Conservation (phyloP, 306 rosid species). For the Psophocarpus tetragonolobus region DNA sequence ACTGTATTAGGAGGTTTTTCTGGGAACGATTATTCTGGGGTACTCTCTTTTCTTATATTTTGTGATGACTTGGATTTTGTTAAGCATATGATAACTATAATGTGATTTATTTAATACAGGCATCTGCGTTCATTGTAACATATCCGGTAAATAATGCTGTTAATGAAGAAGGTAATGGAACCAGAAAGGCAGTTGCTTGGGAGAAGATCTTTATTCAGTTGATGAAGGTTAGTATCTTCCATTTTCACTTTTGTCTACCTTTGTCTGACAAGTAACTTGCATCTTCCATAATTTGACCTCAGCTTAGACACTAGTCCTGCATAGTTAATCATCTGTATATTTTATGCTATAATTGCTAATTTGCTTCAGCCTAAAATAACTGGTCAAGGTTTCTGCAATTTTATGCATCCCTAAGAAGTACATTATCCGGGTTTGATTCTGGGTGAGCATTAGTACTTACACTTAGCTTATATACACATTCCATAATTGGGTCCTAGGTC, state of each 20-base stretch:
- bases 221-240: slow-evolving; percentile 69
- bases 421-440: slow-evolving; percentile 12
- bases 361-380: slow-evolving; percentile 24
- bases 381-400: slow-evolving; percentile 15
- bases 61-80: slow-evolving; percentile 26
- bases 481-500: not conserved
- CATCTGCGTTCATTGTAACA: slow-evolving; percentile 82
- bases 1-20: slow-evolving; percentile 95
- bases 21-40: slow-evolving; percentile 84
- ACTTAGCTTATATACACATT: not conserved
- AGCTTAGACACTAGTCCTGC: slow-evolving; percentile 11
- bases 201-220: slow-evolving; percentile 91
- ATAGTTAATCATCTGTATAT: slow-evolving; percentile 17
- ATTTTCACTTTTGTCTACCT: slow-evolving; percentile 15
- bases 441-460: not conserved
- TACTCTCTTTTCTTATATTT: slow-evolving; percentile 38
- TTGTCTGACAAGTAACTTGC: not conserved
- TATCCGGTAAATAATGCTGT: slow-evolving; percentile 91
- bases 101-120: slow-evolving; percentile 61
- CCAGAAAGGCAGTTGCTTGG: slow-evolving; percentile 85
- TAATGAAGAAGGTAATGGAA: slow-evolving; percentile 65
- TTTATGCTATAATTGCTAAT: not conserved
- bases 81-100: slow-evolving; percentile 38
- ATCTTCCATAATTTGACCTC: slow-evolving; percentile 15
- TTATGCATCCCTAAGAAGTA: slow-evolving; percentile 20